Evolutionary conservation across 106 monocot genomes (phyloP), one percentile per base, ranked within the genome.

Genomic region (Xerophyta viscosa): DNA sequence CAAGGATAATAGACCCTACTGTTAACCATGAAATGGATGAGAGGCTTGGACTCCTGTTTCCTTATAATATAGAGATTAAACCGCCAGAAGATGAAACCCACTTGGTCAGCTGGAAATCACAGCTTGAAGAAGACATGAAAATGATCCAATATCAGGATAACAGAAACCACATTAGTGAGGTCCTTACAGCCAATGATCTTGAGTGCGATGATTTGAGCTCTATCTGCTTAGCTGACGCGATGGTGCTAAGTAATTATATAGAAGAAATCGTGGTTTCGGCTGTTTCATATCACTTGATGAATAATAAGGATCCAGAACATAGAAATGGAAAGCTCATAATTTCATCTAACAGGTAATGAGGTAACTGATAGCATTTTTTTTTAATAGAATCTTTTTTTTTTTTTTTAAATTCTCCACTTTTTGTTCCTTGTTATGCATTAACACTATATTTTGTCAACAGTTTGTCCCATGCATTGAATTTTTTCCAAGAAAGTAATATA

Each of bases 221-320:
- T 42, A 66, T 88, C 37, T 88, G 87, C 59, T 55, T 82, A 37
- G 53, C 78, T 42, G 87, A 88, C 61, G 71, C 87, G 46, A 59
- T 69, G 57, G 43, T 74, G 56, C 46, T 87, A 14, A 36, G 82
- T 49, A 82, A 78, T 31, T 82, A 79, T 54, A 82, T 88, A 41
- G 82, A 88, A 63, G 87, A 88, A 72, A 88, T 82, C 55, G 78
- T 88, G 37, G 64, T 82, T 9, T 82, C 78, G 14, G 82, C 82
- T 20, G 70, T 88, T 75, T 82, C 87, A 33, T 78, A 88, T 62
- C 87, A 88, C 41, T 62, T 88, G 76, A 76, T 88, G 87, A 82
- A 82, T 53, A 78, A 39, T 60, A 82, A 71, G 47, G 53, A 72
- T 60, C 87, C 71, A 13, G 87, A 78, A 26, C 82, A 88, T 54